A percentile compares a stretch with the other conserved stretches of the same genome.
phyloP scores from a whole-genome alignment of 352 stramenopile species.

The Phytophthora aleatoria region DNA sequence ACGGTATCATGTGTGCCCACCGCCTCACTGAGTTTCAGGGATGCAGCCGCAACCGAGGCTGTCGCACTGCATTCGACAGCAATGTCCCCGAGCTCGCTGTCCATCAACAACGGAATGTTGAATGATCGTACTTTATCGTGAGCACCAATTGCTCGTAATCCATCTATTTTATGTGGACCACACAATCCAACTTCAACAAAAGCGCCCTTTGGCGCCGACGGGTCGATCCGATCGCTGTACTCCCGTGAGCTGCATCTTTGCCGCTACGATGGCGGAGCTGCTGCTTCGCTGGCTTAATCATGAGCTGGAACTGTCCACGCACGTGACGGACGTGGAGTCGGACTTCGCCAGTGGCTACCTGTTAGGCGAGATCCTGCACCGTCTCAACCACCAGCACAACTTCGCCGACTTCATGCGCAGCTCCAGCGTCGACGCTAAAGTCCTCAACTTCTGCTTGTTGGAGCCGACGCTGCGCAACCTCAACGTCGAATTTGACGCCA shows the following conservation, averaged over 20 bases:
- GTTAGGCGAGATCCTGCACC: conserved; percentile 81
- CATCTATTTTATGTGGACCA: conserved; percentile 7
- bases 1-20: not conserved
- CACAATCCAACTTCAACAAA: conserved; percentile 21
- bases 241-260: not conserved
- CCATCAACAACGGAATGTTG: too few relatives aligned
- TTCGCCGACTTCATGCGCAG: conserved; percentile 82
- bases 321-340: conserved; percentile 65
- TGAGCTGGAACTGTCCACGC: conserved; percentile 71
- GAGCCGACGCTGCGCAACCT: conserved; percentile 78
- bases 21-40: not conserved
- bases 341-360: conserved; percentile 89
- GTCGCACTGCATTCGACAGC: too few relatives aligned
- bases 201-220: conserved; percentile 1
- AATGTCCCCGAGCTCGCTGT: too few relatives aligned
- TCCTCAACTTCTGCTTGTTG: conserved; percentile 90
- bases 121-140: too few relatives aligned
- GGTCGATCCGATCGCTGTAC: not conserved
- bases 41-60: not conserved
- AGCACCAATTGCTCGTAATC: not conserved
- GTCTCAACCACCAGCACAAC: conserved; percentile 91
- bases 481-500: conserved; percentile 80
- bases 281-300: conserved; percentile 86
- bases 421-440: conserved; percentile 78
- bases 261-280: conserved; percentile 63